These are phyloP conservation scores for Arachnomyces sp. DNA, from an alignment of 2,329 filamentous ascomycete genomes.

Conservation along the genomic window DNA sequence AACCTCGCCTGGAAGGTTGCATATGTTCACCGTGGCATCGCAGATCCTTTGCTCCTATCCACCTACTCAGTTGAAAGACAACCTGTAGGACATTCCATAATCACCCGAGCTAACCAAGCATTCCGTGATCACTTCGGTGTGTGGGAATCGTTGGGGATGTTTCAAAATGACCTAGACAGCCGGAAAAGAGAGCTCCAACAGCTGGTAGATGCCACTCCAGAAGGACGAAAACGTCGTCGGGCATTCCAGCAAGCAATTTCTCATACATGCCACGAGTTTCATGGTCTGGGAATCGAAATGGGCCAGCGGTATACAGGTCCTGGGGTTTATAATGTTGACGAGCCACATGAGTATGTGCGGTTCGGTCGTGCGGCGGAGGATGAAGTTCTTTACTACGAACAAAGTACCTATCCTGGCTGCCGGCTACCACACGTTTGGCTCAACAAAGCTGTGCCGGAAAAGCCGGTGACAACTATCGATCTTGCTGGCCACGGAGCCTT, in stretches of 20 bases:
- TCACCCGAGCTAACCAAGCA: slow-evolving; percentile 52
- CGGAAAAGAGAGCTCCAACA: slow-evolving; percentile 35
- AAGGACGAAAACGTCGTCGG: slow-evolving; percentile 33
- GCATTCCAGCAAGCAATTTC: slow-evolving; percentile 38
- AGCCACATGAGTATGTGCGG: slow-evolving; percentile 20
- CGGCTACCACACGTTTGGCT: slow-evolving; percentile 59
- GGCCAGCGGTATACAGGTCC: slow-evolving; percentile 47
- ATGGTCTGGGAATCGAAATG: slow-evolving; percentile 54
- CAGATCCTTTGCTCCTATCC: slow-evolving; percentile 30
- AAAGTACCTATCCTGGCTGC: slow-evolving; percentile 52
- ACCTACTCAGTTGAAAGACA: slow-evolving; percentile 43
- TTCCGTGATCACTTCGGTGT: slow-evolving; percentile 45
- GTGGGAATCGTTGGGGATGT: slow-evolving; percentile 41
- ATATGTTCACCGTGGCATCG: slow-evolving; percentile 30
- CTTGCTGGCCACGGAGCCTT: slow-evolving; percentile 51
- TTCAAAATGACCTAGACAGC: slow-evolving; percentile 31
- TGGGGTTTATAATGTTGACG: slow-evolving; percentile 41
- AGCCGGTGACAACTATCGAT: slow-evolving; percentile 51
- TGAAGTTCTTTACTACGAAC: slow-evolving; percentile 36
- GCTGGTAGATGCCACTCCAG: slow-evolving; percentile 30
- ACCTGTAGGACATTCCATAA: slow-evolving; percentile 42
- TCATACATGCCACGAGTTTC: slow-evolving; percentile 43
- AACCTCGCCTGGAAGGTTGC: slow-evolving; percentile 52
- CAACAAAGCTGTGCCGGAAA: slow-evolving; percentile 40
- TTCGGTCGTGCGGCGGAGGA: slow-evolving; percentile 28